Base-by-base conservation (phyloP, 352 stramenopile species). In the Globisporangium paddicum region DNA sequence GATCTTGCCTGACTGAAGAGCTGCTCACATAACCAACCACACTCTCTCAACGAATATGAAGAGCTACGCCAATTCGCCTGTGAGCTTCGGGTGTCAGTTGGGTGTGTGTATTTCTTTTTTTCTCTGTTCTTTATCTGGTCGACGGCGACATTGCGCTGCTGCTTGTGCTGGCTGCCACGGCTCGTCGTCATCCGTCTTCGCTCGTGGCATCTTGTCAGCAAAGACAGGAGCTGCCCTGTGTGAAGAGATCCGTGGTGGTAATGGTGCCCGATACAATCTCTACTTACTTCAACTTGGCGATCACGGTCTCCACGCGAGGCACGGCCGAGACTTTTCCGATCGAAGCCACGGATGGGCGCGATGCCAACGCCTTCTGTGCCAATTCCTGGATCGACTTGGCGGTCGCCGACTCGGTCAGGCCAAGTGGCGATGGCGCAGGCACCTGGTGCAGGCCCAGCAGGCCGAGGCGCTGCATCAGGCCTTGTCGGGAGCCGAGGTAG, bases 251-350 rank as follows among this genome's bases (percentile, higher is more conserved):
- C 32, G 23, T 19, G 18, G 45, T 51, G 46, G 30, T 53, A 18
- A 37, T 23, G 23, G 18, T 19, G 19, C 21, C 23, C 19, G 25
- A 34, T 51, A 52, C n/a, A 38, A 49, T 47, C 49, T 47, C 49
- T 52, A 59, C 77, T 74, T 92, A 95, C 69, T 89, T 72, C 60
- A 95, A 79, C 74, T 93, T 90, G 69, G 69, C 73, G 46, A 82
- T 60, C 58, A 95, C 57, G 19, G 65, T 79, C 58, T 95, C 82
- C 45, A 93, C 68, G 63, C 80, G 86, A 16, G 82, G 86, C 54
- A 95, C 81, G 34, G 67, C 50, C 55, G 71, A 71, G 64, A 95
- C 65, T 71, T 87, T 84, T 47, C 86, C 86, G 40, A 93, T 77
- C 56, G 78, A 82, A 49, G 86, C 79, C 60, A 95, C 71, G 41